Evolutionary conservation across 257 asterid species (phyloP).

Genomic region (Lycium barbarum): DNA sequence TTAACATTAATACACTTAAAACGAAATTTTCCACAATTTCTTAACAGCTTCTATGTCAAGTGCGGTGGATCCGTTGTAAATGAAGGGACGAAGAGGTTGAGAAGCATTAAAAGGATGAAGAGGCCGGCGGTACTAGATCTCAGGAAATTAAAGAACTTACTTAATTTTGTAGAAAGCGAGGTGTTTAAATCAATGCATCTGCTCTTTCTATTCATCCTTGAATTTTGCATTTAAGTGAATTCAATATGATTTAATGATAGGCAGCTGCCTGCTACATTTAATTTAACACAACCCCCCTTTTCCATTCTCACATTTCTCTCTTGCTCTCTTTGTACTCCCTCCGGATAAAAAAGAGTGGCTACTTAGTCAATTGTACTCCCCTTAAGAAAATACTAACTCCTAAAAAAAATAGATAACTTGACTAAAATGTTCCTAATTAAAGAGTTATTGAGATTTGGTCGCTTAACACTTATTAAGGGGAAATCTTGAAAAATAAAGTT

Average conservation of each 20-base stretch:
- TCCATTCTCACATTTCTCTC: neutral
- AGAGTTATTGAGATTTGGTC: too few species aligned
- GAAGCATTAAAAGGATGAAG: slow-evolving; percentile 23
- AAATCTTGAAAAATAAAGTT: too few species aligned
- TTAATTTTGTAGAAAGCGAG: slow-evolving; percentile 47
- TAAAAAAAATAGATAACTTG: too few species aligned
- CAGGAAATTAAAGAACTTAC: slow-evolving; percentile 38
- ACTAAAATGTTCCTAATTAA: too few species aligned
- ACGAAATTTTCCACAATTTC: too few species aligned
- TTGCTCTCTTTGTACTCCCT: neutral
- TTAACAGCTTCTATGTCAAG: too few species aligned
- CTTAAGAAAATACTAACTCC: too few species aligned
- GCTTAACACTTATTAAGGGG: too few species aligned
- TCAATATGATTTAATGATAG: slow-evolving; percentile 49
- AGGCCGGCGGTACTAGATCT: slow-evolving; percentile 16
- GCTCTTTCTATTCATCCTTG: slow-evolving; percentile 35
- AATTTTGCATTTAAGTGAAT: slow-evolving; percentile 50
- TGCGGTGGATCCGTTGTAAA: slow-evolving; percentile 22
- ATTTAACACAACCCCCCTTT: slow-evolving; percentile 7
- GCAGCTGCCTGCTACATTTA: slow-evolving; percentile 42
- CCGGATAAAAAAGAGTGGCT: too few species aligned
- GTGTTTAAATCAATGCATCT: slow-evolving; percentile 42
- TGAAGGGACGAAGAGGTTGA: slow-evolving; percentile 45
- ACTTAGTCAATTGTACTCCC: too few species aligned
- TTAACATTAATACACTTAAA: too few species aligned